Evolutionary conservation across 768 basidiomycete species (phyloP), one percentile per base, ranked within the genome.

Genomic region (Phlebiopsis flavidoalba): DNA sequence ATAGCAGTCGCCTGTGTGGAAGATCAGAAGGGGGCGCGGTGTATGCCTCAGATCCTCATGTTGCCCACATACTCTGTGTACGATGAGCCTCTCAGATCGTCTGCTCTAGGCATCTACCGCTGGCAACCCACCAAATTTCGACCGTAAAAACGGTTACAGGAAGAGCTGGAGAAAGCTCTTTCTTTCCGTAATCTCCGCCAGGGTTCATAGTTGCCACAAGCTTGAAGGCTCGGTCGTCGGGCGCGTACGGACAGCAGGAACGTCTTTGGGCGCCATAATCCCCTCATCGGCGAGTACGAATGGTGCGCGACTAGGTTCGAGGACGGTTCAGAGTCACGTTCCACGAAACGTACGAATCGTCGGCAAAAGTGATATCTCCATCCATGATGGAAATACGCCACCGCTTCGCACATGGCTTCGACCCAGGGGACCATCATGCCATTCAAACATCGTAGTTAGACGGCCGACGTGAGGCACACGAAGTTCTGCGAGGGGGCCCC

Each of bases 61-160:
- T 49, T 75, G 74, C 93, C n/a, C 94, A 97, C 1, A 84, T 79
- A 56, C 75, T 82, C 11, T 79, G 74, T 79, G 74, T 24, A 98
- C 77, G 66, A 99, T 96, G 66, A 91, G 79, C 61, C n/a, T n/a
- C n/a, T 84, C 78, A 96, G 76, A n/a, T n/a, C n/a, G 70, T 99
- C 97, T 5, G 70, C 67, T 17, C 85, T 79, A n/a, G 61, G 85
- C 79, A 59, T 91, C 85, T 33, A 98, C 83, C 17, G 86, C 76
- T 3, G 96, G 95, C 0, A 99, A 97, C n/a, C n/a, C n/a, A n/a
- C 96, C 97, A 99, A 35, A 99, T 96, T 72, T 99, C 97, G n/a
- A n/a, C n/a, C 3, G 97, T 99, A 75, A 99, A n/a, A 99, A 5
- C 97, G 86, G 74, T 98, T 99, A 19, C 97, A 86, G n/a, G n/a